Conservation (phyloP, 1,139 yeast genomes). For the Protomyces gravidus region DNA sequence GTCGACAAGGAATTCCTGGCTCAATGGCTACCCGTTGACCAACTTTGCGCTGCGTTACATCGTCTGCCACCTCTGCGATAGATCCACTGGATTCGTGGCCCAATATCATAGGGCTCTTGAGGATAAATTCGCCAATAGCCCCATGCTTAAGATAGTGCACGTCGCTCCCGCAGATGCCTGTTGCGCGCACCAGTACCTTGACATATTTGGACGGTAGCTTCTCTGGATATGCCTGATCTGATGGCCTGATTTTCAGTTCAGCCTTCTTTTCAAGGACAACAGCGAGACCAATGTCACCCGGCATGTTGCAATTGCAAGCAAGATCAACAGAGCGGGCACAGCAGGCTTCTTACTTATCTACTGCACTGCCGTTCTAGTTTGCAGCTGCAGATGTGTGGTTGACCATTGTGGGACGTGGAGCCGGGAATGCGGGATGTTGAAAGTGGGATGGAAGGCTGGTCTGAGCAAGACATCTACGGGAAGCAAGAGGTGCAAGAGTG, state of each 20-base stretch:
- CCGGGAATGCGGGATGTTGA: too few species aligned
- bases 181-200: constrained; percentile 64
- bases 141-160: constrained; percentile 81
- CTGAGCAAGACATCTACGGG: too few species aligned
- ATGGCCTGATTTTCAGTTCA: not conserved
- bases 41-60: constrained; percentile 44
- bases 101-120: constrained; percentile 54
- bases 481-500: too few species aligned
- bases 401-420: too few species aligned
- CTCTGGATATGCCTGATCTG: constrained; percentile 7
- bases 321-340: too few species aligned
- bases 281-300: not conserved
- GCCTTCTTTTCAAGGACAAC: constrained; percentile 24
- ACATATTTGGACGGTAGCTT: constrained; percentile 45
- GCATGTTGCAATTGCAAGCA: not conserved
- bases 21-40: constrained; percentile 68
- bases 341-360: too few species aligned
- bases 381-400: too few species aligned
- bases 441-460: too few species aligned
- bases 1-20: constrained; percentile 72
- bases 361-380: too few species aligned
- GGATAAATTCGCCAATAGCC: constrained; percentile 55
- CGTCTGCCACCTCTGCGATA: constrained; percentile 60
- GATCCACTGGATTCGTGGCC: constrained; percentile 62
- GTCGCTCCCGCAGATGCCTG: constrained; percentile 72